A percentile compares a stretch with the other conserved stretches of the same genome.
These are phyloP conservation scores for Huntiella omanensis DNA, from an alignment of 2,329 filamentous ascomycete species.

Conservation along the genomic window DNA sequence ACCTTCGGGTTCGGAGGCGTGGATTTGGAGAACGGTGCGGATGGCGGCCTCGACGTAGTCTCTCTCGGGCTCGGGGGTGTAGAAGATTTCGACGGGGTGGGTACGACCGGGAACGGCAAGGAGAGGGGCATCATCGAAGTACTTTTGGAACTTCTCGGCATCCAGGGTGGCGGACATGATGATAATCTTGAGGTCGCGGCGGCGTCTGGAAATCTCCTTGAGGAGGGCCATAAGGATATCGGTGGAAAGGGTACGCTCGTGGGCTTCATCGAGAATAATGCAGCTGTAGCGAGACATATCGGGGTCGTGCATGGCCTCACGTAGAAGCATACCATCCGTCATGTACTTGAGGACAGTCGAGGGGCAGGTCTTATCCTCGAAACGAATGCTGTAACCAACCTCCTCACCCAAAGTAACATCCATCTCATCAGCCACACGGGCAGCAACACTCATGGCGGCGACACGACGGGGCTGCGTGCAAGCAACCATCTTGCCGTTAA, in stretches of 20 bases:
- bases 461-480: slow-evolving; percentile 97
- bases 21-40: slow-evolving; percentile 88
- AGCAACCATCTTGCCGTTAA: slow-evolving; percentile 72
- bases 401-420: slow-evolving; percentile 84
- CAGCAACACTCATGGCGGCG: slow-evolving; percentile 93
- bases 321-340: slow-evolving; percentile 96
- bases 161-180: slow-evolving; percentile 98
- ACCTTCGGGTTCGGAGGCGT: slow-evolving; percentile 78
- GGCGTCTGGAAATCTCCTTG: slow-evolving; percentile 68
- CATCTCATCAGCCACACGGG: slow-evolving; percentile 94
- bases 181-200: slow-evolving; percentile 88
- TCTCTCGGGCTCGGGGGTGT: slow-evolving; percentile 86
- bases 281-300: slow-evolving; percentile 83
- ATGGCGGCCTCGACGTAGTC: slow-evolving; percentile 95
- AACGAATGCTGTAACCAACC: slow-evolving; percentile 97
- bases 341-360: slow-evolving; percentile 97
- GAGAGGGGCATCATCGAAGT: slow-evolving; percentile 87
- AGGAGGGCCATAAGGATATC: slow-evolving; percentile 94
- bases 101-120: slow-evolving; percentile 90
- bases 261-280: slow-evolving; percentile 95
- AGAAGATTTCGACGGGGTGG: slow-evolving; percentile 94
- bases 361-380: slow-evolving; percentile 79
- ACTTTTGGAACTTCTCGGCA: slow-evolving; percentile 92
- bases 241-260: slow-evolving; percentile 91
- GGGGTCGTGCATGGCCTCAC: slow-evolving; percentile 93